Conservation (phyloP, 768 basidiomycete genomes). For the Boletus barrowsii region DNA sequence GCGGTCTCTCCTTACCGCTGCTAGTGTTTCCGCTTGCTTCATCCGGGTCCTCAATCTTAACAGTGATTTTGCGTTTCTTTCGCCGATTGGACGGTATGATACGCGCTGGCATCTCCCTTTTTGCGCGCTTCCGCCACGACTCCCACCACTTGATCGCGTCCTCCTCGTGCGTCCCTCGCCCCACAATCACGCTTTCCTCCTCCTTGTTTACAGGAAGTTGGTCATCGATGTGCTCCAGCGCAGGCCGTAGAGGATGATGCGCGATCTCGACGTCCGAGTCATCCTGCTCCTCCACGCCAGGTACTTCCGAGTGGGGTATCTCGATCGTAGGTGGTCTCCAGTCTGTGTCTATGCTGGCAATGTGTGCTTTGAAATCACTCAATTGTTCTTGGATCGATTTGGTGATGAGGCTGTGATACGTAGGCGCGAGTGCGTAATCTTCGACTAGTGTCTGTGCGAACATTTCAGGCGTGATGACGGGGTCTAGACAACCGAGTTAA, state of each 20-base stretch:
- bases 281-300: constrained; percentile 26
- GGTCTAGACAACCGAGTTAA: constrained; percentile 49
- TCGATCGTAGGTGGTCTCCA: constrained; percentile 25
- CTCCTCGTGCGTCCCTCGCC: constrained; percentile 47
- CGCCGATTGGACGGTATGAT: constrained; percentile 31
- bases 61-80: constrained; percentile 42
- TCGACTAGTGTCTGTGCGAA: constrained; percentile 91
- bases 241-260: constrained; percentile 11
- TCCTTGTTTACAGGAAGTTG: constrained; percentile 13
- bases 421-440: constrained; percentile 75
- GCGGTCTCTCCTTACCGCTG: constrained; percentile 41
- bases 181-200: constrained; percentile 21
- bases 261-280: constrained; percentile 27
- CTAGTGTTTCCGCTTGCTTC: constrained; percentile 24
- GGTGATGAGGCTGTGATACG: constrained; percentile 64
- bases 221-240: constrained; percentile 25
- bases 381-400: constrained; percentile 89
- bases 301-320: constrained; percentile 21
- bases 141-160: constrained; percentile 65
- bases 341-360: constrained; percentile 50
- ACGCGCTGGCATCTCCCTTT: constrained; percentile 30
- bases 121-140: constrained; percentile 57
- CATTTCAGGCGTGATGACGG: constrained; percentile 81
- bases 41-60: constrained; percentile 25
- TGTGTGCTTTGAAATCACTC: constrained; percentile 72